Evolutionary conservation across 805 yeast genomes (phyloP), one percentile per base, ranked within the genome.

Genomic region (Wickerhamiella domercqiae): DNA sequence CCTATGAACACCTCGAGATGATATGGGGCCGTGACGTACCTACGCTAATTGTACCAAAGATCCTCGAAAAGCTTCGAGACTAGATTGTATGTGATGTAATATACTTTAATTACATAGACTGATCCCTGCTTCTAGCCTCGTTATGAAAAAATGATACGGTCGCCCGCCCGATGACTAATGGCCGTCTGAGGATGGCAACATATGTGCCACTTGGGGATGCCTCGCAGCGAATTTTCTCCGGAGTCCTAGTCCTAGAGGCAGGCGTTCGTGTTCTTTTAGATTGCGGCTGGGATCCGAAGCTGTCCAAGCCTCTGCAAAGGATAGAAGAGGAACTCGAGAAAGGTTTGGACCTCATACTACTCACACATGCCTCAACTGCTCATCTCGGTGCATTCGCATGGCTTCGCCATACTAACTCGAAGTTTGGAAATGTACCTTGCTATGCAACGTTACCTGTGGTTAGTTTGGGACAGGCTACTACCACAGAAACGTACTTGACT

Each of bases 381-480:
- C 84, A 75, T 51, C 48, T 82, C 2, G 90, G 96, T 18, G 93
- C 94, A 0, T 83, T 70, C 53, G 73, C 78, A 0, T 60, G 74
- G 29, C 54, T 90, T 19, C 71, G 81, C 45, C 57, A 65, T 40
- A 66, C 67, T 42, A 74, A 71, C 44, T 67, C 71, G 20, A 65
- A 60, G 36, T 57, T 82, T 18, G 62, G 75, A 2, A 63, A 71
- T 25, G 70, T 86, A 18, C 83, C 84, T 2, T 78, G 78, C 0
- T 90, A 79, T 53, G 73, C 96, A 0, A 87, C 98, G 0, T 58
- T 83, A n/a, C 97, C 99, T 0, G 79, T 86, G 1, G 66, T 77
- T 9, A 86, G 82, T 50, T 61, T 90, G 50, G 97, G 96, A 0
- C 67, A 93, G 47, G 72, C 82, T 14, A 66, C 93, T 4, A 78